These are phyloP conservation scores for Aureobasidium lini DNA, from an alignment of 2,329 filamentous ascomycete genomes.

Conservation along the genomic window DNA sequence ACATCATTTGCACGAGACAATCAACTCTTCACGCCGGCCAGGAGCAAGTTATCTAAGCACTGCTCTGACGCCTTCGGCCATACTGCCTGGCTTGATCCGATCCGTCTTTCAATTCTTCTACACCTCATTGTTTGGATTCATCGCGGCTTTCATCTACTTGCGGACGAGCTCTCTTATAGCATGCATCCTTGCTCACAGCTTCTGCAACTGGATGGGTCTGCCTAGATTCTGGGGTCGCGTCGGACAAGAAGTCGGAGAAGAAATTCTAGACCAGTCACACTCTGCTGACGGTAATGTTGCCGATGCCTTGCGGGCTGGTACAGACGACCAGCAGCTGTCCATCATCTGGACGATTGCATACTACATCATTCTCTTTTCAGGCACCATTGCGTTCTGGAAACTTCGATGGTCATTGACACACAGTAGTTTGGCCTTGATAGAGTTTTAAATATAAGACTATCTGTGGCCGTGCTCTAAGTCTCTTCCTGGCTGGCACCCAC, in stretches of 20 bases:
- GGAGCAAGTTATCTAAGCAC: conserved; percentile 27
- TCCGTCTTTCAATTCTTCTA: conserved; percentile 80
- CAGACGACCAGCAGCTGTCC: conserved; percentile 27
- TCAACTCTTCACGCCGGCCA: conserved; percentile 67
- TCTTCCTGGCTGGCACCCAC: background rate
- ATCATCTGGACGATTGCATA: conserved; percentile 67
- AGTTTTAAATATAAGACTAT: background rate
- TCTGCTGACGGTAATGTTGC: conserved; percentile 3
- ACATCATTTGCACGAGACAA: conserved; percentile 94
- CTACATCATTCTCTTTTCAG: conserved; percentile 66
- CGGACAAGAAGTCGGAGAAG: conserved; percentile 39
- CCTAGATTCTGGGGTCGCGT: conserved; percentile 79
- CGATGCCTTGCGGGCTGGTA: conserved; percentile 28
- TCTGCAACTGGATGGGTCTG: conserved; percentile 89
- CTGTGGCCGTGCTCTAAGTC: background rate
- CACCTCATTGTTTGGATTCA: conserved; percentile 89
- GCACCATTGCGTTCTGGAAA: conserved; percentile 63
- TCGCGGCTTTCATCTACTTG: conserved; percentile 81
- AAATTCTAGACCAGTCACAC: conserved; percentile 17
- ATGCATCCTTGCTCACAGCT: conserved; percentile 69
- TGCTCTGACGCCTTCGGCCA: conserved; percentile 29
- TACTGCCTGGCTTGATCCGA: conserved; percentile 46
- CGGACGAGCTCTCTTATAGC: conserved; percentile 75
- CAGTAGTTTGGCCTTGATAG: conserved; percentile 33
- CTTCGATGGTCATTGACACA: conserved; percentile 66